phyloP scores from a whole-genome alignment of 768 basidiomycete species.

The Plicaturopsis crispa region DNA sequence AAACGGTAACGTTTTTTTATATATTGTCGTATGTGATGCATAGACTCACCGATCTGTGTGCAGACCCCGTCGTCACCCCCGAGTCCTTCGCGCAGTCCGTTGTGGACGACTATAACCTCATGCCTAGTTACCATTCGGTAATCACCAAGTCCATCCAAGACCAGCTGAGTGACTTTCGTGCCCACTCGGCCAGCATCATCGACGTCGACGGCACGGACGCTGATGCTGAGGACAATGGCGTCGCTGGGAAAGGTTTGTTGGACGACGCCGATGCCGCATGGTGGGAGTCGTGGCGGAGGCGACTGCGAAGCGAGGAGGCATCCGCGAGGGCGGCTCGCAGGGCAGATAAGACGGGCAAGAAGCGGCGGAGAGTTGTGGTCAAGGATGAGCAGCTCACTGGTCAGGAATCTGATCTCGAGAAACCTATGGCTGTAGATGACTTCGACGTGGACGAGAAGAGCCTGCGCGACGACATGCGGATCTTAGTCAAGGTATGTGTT shows the following conservation, averaged over 20 bases:
- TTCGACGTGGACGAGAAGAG: conserved; percentile 57
- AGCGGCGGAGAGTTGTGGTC: conserved; percentile 32
- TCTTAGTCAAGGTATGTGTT: conserved; percentile 76
- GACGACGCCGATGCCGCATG: conserved; percentile 44
- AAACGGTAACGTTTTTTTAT: conserved; percentile 64
- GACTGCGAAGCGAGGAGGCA: conserved; percentile 30
- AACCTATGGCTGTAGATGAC: conserved; percentile 49
- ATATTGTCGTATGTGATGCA: background rate
- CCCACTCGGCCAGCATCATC: conserved; percentile 46
- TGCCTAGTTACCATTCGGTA: conserved; percentile 50
- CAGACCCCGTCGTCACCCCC: conserved; percentile 86
- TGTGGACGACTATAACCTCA: conserved; percentile 84
- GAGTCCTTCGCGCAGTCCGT: conserved; percentile 86
- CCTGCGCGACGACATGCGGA: conserved; percentile 81
- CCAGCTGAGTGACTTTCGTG: conserved; percentile 75
- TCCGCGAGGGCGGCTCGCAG: conserved; percentile 24
- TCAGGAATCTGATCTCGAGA: conserved; percentile 19
- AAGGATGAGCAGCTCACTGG: conserved; percentile 12
- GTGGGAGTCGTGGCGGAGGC: conserved; percentile 72
- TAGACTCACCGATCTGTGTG: background rate
- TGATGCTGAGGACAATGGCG: conserved; percentile 19
- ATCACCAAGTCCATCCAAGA: conserved; percentile 85
- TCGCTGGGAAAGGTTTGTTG: conserved; percentile 30
- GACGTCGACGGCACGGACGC: conserved; percentile 36
- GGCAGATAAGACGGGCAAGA: conserved; percentile 23